Evolutionary conservation across 257 asterid genomes (phyloP).

Genomic region (Jasminum sambac): DNA sequence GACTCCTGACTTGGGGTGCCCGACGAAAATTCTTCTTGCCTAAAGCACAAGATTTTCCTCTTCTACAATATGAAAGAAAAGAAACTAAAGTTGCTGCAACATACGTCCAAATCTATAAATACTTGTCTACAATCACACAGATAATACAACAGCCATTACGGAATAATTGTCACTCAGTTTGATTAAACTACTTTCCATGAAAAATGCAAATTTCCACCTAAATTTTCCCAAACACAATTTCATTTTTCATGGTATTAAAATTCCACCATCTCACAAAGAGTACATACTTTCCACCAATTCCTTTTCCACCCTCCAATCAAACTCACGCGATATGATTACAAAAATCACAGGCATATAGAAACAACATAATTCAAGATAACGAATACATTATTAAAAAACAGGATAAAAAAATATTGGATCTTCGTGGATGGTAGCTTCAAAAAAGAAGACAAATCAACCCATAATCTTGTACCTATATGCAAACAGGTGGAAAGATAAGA

Average conservation of each 20-base stretch:
- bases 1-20: conserved; percentile 47
- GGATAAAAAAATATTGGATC: neutral
- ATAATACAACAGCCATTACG: neutral
- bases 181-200: too few species aligned
- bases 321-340: neutral
- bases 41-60: conserved; percentile 74
- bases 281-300: too few species aligned
- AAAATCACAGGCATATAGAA: neutral
- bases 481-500: too few species aligned
- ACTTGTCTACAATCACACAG: neutral
- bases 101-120: conserved; percentile 2
- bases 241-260: too few species aligned
- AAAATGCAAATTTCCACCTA: too few species aligned
- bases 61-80: conserved; percentile 41
- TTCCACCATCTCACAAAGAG: too few species aligned
- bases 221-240: too few species aligned
- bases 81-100: neutral
- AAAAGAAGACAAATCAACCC: neutral
- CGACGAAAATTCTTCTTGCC: conserved; percentile 56
- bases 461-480: neutral
- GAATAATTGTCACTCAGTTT: neutral
- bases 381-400: conserved; percentile 5
- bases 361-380: conserved; percentile 19
- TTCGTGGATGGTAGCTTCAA: neutral
- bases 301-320: too few species aligned